A percentile compares a stretch with the other conserved stretches of the same genome.
Conservation (phyloP, 2,329 filamentous ascomycete genomes). For the Penicillium sp. region DNA sequence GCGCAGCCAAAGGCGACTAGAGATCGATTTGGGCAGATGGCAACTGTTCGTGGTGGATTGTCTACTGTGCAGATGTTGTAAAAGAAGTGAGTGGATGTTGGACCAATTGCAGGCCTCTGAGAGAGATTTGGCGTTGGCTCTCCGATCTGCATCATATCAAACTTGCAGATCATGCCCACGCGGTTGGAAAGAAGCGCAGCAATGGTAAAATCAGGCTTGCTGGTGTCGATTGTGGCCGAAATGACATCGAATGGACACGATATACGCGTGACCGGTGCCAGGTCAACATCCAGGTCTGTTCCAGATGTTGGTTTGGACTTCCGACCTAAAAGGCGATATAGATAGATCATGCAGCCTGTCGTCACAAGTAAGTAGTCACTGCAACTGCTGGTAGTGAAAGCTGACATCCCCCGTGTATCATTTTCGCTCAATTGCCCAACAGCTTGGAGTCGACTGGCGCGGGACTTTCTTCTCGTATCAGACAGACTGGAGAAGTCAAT, state of each 20-base stretch:
- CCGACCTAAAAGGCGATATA: conserved; percentile 51
- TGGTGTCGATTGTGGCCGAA: conserved; percentile 63
- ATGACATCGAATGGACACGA: conserved; percentile 58
- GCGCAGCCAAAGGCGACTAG: conserved; percentile 66
- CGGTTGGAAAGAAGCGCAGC: conserved; percentile 61
- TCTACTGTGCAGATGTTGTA: conserved; percentile 59
- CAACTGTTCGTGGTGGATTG: conserved; percentile 63
- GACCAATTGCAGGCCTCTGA: conserved; percentile 31
- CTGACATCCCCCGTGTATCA: conserved; percentile 25
- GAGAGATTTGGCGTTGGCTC: conserved; percentile 6
- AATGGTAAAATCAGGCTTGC: conserved; percentile 54
- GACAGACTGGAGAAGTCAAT: conserved; percentile 30
- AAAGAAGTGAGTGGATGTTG: conserved; percentile 44
- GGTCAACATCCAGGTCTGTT: conserved; percentile 29
- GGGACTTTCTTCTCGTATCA: conserved; percentile 10
- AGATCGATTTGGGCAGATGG: conserved; percentile 63
- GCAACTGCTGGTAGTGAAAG: conserved; percentile 58
- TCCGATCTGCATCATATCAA: conserved; percentile 30
- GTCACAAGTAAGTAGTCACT: conserved; percentile 58
- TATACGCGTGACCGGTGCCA: conserved; percentile 54
- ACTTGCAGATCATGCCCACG: conserved; percentile 61
- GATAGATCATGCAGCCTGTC: conserved; percentile 54
- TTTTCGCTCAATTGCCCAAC: conserved; percentile 13
- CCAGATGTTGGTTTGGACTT: conserved; percentile 20
- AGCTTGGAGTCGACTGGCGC: conserved; percentile 14